A percentile compares a stretch with the other conserved stretches of the same genome.
Conservation (phyloP, 495 filamentous ascomycete genomes). For the Aspergillus wentii region DNA sequence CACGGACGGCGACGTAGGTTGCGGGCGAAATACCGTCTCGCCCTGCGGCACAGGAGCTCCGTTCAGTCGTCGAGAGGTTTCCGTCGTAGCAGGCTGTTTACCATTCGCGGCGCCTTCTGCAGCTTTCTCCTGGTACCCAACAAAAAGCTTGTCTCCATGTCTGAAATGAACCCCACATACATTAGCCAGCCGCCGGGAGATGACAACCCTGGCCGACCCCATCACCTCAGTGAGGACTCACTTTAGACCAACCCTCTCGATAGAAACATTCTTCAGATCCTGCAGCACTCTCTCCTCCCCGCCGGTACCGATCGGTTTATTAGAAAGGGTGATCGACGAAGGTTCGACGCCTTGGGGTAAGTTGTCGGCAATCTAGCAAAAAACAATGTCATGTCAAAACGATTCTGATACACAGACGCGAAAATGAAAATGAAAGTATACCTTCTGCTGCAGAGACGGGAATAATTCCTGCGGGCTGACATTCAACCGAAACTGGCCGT, state of each 20-base stretch:
- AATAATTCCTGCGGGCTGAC: conserved; percentile 44
- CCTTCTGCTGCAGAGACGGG: conserved; percentile 39
- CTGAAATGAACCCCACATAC: conserved; percentile 37
- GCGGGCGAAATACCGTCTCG: conserved; percentile 57
- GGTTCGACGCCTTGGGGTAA: conserved; percentile 68
- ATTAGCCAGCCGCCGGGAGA: conserved; percentile 6
- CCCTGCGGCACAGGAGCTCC: conserved; percentile 69
- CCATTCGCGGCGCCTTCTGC: conserved; percentile 46
- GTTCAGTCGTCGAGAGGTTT: conserved; percentile 55
- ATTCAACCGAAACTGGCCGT: conserved; percentile 51
- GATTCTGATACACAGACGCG: background rate
- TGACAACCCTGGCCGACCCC: background rate
- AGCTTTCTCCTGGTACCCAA: conserved; percentile 64
- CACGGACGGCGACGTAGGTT: conserved; percentile 49
- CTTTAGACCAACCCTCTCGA: conserved; percentile 69
- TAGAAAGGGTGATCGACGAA: conserved; percentile 72
- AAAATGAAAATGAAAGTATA: conserved; percentile 9
- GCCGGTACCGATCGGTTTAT: conserved; percentile 66
- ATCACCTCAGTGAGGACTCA: conserved; percentile 26
- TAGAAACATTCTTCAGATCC: conserved; percentile 59
- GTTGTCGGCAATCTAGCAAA: conserved; percentile 53
- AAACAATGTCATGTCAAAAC: background rate
- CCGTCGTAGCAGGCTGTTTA: conserved; percentile 33
- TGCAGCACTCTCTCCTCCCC: conserved; percentile 67
- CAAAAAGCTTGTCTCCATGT: conserved; percentile 85